Conservation (phyloP, 2,329 filamentous ascomycete genomes). For the Aureobasidium subglaciale region DNA sequence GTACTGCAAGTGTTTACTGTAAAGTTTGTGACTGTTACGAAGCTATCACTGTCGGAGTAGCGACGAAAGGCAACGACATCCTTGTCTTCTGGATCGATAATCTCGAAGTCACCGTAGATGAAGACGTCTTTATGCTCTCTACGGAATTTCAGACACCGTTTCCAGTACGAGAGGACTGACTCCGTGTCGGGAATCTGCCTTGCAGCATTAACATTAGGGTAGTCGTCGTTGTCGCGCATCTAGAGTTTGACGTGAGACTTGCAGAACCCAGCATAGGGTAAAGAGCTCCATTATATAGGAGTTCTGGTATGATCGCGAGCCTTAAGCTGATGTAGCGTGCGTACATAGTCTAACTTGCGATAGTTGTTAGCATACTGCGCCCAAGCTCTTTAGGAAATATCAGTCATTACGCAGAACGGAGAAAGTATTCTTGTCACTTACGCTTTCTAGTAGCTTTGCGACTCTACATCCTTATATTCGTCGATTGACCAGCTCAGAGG, state of each 20-base stretch:
- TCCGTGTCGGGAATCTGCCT: constrained; percentile 41
- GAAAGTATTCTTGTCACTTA: not conserved
- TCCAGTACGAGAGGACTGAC: constrained; percentile 59
- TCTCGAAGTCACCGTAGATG: not conserved
- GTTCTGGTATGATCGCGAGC: constrained; percentile 63
- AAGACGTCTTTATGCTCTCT: constrained; percentile 52
- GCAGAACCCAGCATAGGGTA: constrained; percentile 60
- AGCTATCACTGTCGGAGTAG: not conserved
- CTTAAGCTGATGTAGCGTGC: constrained; percentile 47
- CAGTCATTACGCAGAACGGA: not conserved
- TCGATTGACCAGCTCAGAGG: constrained; percentile 54
- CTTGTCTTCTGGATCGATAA: not conserved
- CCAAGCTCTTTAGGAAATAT: constrained; percentile 34
- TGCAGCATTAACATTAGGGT: constrained; percentile 55
- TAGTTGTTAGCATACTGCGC: constrained; percentile 25
- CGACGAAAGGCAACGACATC: not conserved
- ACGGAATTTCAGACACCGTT: constrained; percentile 44
- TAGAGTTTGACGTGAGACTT: constrained; percentile 49
- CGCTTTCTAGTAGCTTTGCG: not conserved
- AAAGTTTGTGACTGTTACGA: constrained; percentile 3
- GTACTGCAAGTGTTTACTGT: not conserved
- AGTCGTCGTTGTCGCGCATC: constrained; percentile 64
- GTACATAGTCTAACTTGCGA: constrained; percentile 28
- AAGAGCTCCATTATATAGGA: constrained; percentile 61
- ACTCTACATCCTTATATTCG: constrained; percentile 62